phyloP scores from a whole-genome alignment of 257 asterid species.

The Solanum virginianum region DNA sequence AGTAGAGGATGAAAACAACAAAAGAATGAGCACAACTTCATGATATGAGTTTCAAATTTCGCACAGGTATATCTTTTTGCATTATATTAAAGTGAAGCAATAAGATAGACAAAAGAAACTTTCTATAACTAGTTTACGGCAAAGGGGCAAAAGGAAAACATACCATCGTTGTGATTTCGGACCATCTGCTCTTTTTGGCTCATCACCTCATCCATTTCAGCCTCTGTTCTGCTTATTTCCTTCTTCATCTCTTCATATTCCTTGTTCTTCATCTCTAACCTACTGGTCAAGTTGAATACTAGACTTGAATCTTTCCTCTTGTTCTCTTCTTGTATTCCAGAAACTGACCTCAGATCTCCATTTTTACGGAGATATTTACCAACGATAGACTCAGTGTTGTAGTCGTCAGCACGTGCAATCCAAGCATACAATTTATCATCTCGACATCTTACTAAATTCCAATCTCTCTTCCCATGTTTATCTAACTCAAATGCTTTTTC shows the following conservation, averaged over 20 bases:
- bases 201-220: neutral
- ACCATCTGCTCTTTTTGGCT: slow-evolving; percentile 3
- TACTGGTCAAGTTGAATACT: slow-evolving; percentile 21
- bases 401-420: slow-evolving; percentile 65
- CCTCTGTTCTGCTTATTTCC: neutral
- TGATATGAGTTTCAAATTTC: neutral
- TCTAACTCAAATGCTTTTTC: slow-evolving; percentile 31
- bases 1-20: neutral
- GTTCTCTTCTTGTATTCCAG: slow-evolving; percentile 33
- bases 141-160: neutral
- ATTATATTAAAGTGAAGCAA: neutral
- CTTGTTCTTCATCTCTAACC: slow-evolving; percentile 25
- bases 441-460: neutral
- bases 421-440: slow-evolving; percentile 17
- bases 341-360: slow-evolving; percentile 56
- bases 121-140: neutral
- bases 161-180: slow-evolving; percentile 4
- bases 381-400: slow-evolving; percentile 11
- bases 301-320: slow-evolving; percentile 35
- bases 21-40: neutral
- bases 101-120: neutral
- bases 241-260: slow-evolving; percentile 27
- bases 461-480: slow-evolving; percentile 33
- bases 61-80: neutral
- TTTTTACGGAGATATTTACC: slow-evolving; percentile 46